Conservation (phyloP, 2,329 filamentous ascomycete species). For the Fusarium pseudoanthophilum region DNA sequence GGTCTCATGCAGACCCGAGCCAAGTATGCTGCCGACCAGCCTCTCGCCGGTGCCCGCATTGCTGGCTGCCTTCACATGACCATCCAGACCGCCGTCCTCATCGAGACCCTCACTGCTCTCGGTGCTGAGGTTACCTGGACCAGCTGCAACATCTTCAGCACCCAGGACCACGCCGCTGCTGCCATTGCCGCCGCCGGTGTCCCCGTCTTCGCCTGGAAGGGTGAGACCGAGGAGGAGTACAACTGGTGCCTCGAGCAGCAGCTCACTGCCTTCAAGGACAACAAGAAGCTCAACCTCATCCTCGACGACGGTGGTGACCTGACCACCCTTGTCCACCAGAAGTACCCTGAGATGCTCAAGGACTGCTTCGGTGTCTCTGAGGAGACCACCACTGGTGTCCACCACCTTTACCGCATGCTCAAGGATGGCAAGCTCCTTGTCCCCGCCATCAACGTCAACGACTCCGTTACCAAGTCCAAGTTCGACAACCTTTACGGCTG, state of each 20-base stretch:
- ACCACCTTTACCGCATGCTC: slow-evolving; percentile 99
- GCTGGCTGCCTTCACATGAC: slow-evolving; percentile 99
- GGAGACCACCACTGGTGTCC: slow-evolving; percentile 99
- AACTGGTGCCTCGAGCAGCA: slow-evolving; percentile 99
- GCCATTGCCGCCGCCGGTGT: slow-evolving; percentile 95
- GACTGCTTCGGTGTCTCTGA: slow-evolving; percentile 98
- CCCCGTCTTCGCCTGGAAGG: slow-evolving; percentile 82
- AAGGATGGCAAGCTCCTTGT: slow-evolving; percentile 90
- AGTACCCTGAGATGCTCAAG: slow-evolving; percentile 98
- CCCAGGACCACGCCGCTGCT: slow-evolving; percentile 97
- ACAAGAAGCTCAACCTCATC: slow-evolving; percentile 97
- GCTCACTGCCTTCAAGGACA: slow-evolving; percentile 94
- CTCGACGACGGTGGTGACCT: slow-evolving; percentile 98
- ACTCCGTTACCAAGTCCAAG: slow-evolving; percentile 99
- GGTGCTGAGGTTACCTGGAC: slow-evolving; percentile 99
- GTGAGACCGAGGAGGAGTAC: slow-evolving; percentile 99
- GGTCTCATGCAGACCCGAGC: slow-evolving; percentile 94
- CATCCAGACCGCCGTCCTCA: slow-evolving; percentile 99
- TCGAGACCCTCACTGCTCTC: slow-evolving; percentile 94
- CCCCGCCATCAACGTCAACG: slow-evolving; percentile 99
- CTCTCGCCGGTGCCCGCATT: slow-evolving; percentile 92
- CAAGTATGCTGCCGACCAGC: slow-evolving; percentile 94
- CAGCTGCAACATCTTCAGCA: slow-evolving; percentile 99
- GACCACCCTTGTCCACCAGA: slow-evolving; percentile 94
- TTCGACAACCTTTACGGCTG: slow-evolving; percentile 99